phyloP scores from a whole-genome alignment of 2,329 filamentous ascomycete genomes.

The Xylaria sp. region DNA sequence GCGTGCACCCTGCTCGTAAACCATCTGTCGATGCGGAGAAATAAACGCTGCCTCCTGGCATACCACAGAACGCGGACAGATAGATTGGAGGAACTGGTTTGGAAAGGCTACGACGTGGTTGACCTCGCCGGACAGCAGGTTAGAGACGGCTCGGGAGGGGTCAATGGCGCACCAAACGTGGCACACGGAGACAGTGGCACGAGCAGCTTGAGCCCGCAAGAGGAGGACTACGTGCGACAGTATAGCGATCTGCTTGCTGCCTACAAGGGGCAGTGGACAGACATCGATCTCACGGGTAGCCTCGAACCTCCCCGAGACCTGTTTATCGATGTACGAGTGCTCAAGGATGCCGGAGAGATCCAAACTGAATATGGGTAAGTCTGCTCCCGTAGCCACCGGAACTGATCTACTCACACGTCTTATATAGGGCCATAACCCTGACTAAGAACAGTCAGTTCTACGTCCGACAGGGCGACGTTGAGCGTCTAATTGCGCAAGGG shows the following conservation, averaged over 20 bases:
- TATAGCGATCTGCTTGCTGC: conserved; percentile 92
- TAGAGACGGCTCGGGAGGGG: conserved; percentile 41
- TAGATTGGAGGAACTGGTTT: conserved; percentile 91
- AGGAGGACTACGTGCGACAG: conserved; percentile 92
- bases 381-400: background rate
- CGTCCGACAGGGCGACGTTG: conserved; percentile 92
- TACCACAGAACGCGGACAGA: conserved; percentile 91
- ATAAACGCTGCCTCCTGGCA: conserved; percentile 92
- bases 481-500: conserved; percentile 89
- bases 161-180: conserved; percentile 38
- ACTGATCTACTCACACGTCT: conserved; percentile 28
- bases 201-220: conserved; percentile 88
- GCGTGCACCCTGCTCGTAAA: conserved; percentile 90
- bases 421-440: conserved; percentile 80
- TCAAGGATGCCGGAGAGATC: conserved; percentile 97
- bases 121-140: conserved; percentile 67
- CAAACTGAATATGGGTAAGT: conserved; percentile 96
- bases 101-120: conserved; percentile 83
- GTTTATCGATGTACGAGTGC: conserved; percentile 93
- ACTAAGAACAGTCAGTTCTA: conserved; percentile 99
- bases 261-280: conserved; percentile 98
- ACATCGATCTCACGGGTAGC: conserved; percentile 92
- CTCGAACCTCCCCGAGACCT: conserved; percentile 92
- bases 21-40: conserved; percentile 91
- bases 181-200: conserved; percentile 55